Conservation (phyloP, 805 yeast genomes). For the Wickerhamiella spandovensis region DNA sequence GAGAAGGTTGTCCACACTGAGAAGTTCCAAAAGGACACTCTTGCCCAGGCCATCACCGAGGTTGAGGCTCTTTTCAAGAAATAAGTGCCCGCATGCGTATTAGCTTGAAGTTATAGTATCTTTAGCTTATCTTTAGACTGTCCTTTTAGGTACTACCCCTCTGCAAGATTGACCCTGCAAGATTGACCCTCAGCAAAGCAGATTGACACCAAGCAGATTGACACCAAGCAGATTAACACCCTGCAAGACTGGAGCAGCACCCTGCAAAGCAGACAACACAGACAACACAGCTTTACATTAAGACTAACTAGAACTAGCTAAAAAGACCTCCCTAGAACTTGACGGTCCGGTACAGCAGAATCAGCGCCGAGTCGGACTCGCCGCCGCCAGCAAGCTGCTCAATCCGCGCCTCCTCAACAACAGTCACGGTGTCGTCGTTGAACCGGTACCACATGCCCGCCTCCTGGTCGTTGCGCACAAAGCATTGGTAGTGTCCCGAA, state of each 20-base stretch:
- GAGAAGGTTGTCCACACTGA: slow-evolving; percentile 72
- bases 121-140: background rate
- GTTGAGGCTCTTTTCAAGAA: slow-evolving; percentile 63
- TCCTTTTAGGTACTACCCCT: no score
- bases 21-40: slow-evolving; percentile 85
- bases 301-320: no score
- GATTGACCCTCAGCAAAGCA: no score
- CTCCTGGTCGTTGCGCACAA: slow-evolving; percentile 47
- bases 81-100: no score
- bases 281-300: no score
- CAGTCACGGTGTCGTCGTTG: slow-evolving; percentile 79
- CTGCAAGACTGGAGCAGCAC: no score
- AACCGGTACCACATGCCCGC: slow-evolving; percentile 87
- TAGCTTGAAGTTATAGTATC: no score
- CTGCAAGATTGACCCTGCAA: no score
- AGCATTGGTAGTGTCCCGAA: slow-evolving; percentile 93
- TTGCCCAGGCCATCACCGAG: slow-evolving; percentile 84
- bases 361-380: slow-evolving; percentile 87
- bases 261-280: no score
- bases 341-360: slow-evolving; percentile 71
- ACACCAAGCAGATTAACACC: no score
- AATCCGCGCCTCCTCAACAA: slow-evolving; percentile 67
- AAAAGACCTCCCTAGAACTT: slow-evolving; percentile 28
- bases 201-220: no score
- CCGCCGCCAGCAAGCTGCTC: slow-evolving; percentile 93